These are phyloP conservation scores for Pilobolus umbonatus DNA, from an alignment of 192 early-diverging fungal genomes.

Conservation along the genomic window DNA sequence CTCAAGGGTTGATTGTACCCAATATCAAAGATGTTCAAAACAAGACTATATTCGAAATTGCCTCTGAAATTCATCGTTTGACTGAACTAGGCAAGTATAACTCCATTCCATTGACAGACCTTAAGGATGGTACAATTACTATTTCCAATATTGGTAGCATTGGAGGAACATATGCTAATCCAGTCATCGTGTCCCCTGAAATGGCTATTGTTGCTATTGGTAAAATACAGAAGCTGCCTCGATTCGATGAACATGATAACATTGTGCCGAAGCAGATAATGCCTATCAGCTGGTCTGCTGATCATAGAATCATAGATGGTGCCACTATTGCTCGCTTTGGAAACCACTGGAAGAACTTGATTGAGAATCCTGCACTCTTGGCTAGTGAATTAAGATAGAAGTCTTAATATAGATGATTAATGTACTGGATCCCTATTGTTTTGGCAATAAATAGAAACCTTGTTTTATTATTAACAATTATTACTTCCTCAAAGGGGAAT, in stretches of 20 bases:
- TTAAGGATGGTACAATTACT: conserved; percentile 84
- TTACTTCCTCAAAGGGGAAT: too few species aligned
- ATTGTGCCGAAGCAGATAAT: conserved; percentile 75
- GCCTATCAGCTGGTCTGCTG: conserved; percentile 86
- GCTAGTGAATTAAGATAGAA: conserved; percentile 53
- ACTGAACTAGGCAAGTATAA: conserved; percentile 58
- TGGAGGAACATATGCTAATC: conserved; percentile 85
- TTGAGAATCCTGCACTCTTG: conserved; percentile 83
- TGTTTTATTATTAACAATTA: too few species aligned
- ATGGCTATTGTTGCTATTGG: conserved; percentile 92
- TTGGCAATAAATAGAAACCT: too few species aligned
- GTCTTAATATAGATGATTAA: background rate
- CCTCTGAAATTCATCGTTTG: conserved; percentile 74
- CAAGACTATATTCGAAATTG: conserved; percentile 87
- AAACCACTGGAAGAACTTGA: conserved; percentile 72
- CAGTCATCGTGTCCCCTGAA: conserved; percentile 81
- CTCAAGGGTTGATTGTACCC: conserved; percentile 86
- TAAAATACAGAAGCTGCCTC: conserved; percentile 73
- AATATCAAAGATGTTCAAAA: conserved; percentile 89
- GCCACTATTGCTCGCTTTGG: conserved; percentile 94
- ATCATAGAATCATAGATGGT: conserved; percentile 95
- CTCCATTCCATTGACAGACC: conserved; percentile 57
- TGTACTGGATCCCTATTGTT: too few species aligned
- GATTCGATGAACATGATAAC: conserved; percentile 60
- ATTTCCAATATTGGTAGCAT: conserved; percentile 94